Base-by-base conservation (phyloP, 805 yeast genomes). In the Candida methanosorbosa region DNA sequence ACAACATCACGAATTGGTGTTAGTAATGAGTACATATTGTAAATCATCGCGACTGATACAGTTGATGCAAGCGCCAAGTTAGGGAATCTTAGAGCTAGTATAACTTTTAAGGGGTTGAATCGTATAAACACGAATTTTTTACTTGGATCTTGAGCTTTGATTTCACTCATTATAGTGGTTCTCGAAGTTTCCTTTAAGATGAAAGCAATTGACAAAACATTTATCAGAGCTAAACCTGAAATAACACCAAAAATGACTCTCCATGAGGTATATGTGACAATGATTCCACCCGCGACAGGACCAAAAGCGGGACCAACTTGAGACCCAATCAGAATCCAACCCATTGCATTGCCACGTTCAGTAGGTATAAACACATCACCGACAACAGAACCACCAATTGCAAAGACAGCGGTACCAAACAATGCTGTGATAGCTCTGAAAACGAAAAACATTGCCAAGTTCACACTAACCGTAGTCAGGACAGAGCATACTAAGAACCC, bases 1-100 rank as follows among this genome's bases (percentile, higher is more conserved):
- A 75, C 63, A 9, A 74, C 74, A 29, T 66, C 61, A 42, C 78
- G 50, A 29, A 75, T 72, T 1, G 81, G 81, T 0, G 80, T 74
- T 34, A 72, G 49, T 15, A 72, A 42, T 4, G 63, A 49, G 44
- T 67, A 72, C 79, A 73, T 72, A 41, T 64, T 67, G 55, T 63
- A 75, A 23, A 61, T 45, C 17, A 71, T 43, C 0, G 70, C 52
- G 28, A 57, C 48, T n/a, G 65, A 54, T 5, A 68, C 50, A 19
- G 65, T 43, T 3, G 68, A 72, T 18, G 68, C 72, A 11, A 69
- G 52, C 3, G 62, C 43, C 34, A 75, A 44, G 35, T 64, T 70
- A 7, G 65, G 63, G 44, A 63, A 64, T 33, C 51, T 57, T 33
- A 72, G 54, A 4, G 72, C 64, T 4, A 36, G 27, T 23, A 69